Conservation (phyloP, 345 rosid species). For the Bruguiera parviflora region DNA sequence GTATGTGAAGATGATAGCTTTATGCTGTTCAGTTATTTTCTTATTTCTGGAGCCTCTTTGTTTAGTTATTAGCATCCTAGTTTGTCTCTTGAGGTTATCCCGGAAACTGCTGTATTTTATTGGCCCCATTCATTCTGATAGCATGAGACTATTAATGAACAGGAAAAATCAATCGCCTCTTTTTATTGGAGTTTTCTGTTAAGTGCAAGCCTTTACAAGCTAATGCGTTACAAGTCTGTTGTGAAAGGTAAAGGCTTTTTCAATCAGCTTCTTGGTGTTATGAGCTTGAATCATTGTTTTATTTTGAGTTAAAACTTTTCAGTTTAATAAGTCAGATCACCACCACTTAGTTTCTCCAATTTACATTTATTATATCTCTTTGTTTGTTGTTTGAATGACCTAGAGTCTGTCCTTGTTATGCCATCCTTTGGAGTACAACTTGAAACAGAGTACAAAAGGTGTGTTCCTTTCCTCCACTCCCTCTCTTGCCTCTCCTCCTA, state of each 20-base stretch:
- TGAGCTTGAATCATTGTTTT: background rate
- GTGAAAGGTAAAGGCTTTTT: constrained; percentile 50
- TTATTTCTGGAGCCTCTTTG: background rate
- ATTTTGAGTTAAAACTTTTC: background rate
- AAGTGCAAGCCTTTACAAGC: constrained; percentile 41
- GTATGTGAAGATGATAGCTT: background rate
- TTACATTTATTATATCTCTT: constrained; percentile 11
- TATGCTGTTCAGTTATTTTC: background rate
- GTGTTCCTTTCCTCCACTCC: constrained; percentile 2
- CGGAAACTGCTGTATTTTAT: background rate
- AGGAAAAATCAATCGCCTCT: constrained; percentile 42
- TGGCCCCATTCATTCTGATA: background rate
- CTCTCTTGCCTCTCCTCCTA: background rate
- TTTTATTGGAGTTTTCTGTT: constrained; percentile 48
- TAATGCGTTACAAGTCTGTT: constrained; percentile 43
- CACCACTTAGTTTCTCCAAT: background rate
- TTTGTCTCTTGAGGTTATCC: background rate
- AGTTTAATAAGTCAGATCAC: background rate
- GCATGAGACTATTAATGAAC: constrained; percentile 21
- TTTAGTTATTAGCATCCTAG: background rate
- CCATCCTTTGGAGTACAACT: constrained; percentile 82
- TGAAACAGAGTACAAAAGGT: constrained; percentile 76
- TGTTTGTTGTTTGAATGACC: constrained; percentile 24
- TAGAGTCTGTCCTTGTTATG: constrained; percentile 77
- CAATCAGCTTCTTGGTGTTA: background rate